A percentile compares a stretch with the other conserved stretches of the same genome.
Evolutionary conservation across 371 early-diverging fungal genomes (phyloP).

Genomic region (Smittium culicis): DNA sequence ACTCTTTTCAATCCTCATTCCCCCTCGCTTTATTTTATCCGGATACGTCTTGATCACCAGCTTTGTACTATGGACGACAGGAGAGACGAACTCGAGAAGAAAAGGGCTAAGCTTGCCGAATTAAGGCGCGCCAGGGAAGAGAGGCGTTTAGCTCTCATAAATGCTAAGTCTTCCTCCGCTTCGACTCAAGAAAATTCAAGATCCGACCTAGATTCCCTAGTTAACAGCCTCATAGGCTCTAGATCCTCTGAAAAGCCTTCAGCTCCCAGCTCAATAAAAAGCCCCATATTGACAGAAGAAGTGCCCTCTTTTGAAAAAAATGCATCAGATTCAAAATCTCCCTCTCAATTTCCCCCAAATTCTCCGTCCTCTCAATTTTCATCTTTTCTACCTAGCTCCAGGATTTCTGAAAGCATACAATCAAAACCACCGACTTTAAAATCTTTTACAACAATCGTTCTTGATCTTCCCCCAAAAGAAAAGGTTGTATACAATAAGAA

Average conservation of each 20-base stretch:
- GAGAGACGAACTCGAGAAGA: too few species aligned
- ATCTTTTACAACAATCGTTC: constrained; percentile 47
- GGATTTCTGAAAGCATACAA: background rate
- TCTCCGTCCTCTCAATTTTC: background rate
- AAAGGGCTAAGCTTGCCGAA: too few species aligned
- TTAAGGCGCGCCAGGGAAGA: too few species aligned
- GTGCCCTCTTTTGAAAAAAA: background rate
- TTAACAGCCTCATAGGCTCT: background rate
- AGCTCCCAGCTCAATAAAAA: background rate
- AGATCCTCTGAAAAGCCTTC: background rate
- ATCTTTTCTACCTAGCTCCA: constrained; percentile 17
- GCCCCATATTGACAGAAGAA: background rate
- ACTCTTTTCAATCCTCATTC: too few species aligned
- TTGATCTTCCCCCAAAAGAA: constrained; percentile 77
- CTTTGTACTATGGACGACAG: too few species aligned
- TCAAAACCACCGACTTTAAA: constrained; percentile 22
- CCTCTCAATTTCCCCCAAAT: background rate
- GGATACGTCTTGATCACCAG: too few species aligned
- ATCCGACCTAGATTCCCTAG: background rate
- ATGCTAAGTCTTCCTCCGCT: too few species aligned
- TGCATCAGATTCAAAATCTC: background rate
- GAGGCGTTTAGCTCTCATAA: too few species aligned
- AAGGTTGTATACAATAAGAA: constrained; percentile 81
- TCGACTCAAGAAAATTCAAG: background rate
- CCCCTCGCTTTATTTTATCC: too few species aligned